Evolutionary conservation across 2,329 filamentous ascomycete species (phyloP), one percentile per base, ranked within the genome.

Genomic region (Didymella sp.): DNA sequence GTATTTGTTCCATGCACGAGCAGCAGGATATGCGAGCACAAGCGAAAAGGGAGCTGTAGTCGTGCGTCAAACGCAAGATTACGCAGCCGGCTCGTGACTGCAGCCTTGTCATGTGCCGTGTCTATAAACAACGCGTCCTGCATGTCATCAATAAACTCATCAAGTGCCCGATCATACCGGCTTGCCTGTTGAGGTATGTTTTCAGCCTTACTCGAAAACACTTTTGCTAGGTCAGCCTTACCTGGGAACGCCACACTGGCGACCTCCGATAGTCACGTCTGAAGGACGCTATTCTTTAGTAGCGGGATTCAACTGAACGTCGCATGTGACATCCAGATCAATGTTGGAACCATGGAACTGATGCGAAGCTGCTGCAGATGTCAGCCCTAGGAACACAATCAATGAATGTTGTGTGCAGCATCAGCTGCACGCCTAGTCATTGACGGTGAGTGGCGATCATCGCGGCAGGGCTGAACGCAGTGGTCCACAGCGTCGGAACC

Each of bases 161-260:
- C 24, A 25, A 19, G 24, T 35, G 27, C 30, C 30, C 25, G 12
- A 12, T 37, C 15, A 21, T 48, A 24, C 22, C 22, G 13, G n/a
- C 21, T 21, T 41, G 19, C 11, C 45, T 40, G 27, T 19, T 41
- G 35, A 42, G 25, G 4, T 31, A 19, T 24, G 7, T 22, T 28
- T 15, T 31, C n/a, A 24, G 17, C 24, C 6, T 8, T 37, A 25
- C 17, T 28, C 19, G 17, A 24, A 19, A 25, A 9, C 4, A 15
- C 24, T n/a, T 40, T 25, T 8, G 6, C 31, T 50, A 33, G 27
- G 24, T 50, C 30, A 56, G 45, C 45, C 40, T 33, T 33, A 45
- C 30, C 30, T 25, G n/a, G 27, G n/a, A 25, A 41, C 41, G 40
- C 47, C 53, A 56, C 46, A 43, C 41, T 28, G 19, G 44, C 46